Conservation (phyloP, 495 filamentous ascomycete species). For the Talaromyces adpressus region DNA sequence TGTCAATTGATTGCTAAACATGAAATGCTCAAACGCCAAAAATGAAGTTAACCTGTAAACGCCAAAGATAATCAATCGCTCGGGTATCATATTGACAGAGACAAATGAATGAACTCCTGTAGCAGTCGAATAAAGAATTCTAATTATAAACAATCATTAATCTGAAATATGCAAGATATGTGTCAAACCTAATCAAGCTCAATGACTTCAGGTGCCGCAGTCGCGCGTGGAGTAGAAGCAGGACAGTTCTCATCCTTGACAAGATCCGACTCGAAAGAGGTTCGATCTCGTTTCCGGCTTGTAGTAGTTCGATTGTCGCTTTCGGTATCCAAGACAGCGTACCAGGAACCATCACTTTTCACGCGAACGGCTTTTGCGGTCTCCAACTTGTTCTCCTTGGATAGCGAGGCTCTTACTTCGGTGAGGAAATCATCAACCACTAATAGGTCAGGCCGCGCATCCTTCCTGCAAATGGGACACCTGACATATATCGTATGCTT, state of each 20-base stretch:
- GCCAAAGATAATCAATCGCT: neutral
- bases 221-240: neutral
- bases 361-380: conserved; percentile 53
- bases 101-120: neutral
- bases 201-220: conserved; percentile 20
- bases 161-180: neutral
- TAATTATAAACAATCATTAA: neutral
- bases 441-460: conserved; percentile 65
- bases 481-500: conserved; percentile 67
- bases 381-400: conserved; percentile 23
- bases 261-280: conserved; percentile 3
- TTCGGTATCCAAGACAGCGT: conserved; percentile 21
- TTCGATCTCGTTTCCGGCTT: conserved; percentile 5
- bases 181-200: conserved; percentile 20
- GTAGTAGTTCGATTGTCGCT: conserved; percentile 15
- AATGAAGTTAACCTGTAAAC: neutral
- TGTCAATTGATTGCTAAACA: neutral
- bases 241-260: conserved; percentile 2
- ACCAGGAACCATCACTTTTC: conserved; percentile 53
- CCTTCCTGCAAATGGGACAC: conserved; percentile 71
- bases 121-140: neutral
- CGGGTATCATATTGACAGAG: conserved; percentile 8
- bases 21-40: neutral
- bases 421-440: conserved; percentile 64
- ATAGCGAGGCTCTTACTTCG: conserved; percentile 45